Base-by-base conservation (phyloP, 805 yeast genomes). In the Yamadazyma sp. region DNA sequence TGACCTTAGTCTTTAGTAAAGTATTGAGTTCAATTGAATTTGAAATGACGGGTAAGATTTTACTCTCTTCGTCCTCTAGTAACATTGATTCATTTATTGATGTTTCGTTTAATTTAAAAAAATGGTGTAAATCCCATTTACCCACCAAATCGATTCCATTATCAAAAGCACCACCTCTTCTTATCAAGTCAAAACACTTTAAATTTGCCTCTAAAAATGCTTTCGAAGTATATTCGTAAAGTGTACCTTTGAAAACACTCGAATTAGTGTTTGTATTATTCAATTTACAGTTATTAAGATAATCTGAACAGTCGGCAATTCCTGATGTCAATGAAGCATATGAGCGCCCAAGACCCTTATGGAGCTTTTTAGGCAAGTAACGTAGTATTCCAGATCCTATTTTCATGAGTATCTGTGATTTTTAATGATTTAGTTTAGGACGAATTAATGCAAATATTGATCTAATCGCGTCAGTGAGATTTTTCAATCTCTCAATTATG, bases 121-220 rank as follows among this genome's bases (percentile, higher is more conserved):
- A 50, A 27, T 42, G 46, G 18, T 45, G 36, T 30, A 69, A 51
- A 35, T 71, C 55, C 82, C 82, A 76, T 27, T 58, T 58, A 0
- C 81, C 82, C 14, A 71, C 49, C 4, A 78, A 49, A 47, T 78
- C 84, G 4, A 78, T 58, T 0, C 84, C 84, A 34, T 70, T 63
- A 44, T 78, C 84, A 32, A 69, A 66, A 1, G 76, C 60, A 1
- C 82, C 80, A 1, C 84, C 84, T 25, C 62, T 67, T 27, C 74
- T 69, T 1, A 59, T 41, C 30, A 76, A 37, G 22, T 61, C 49
- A 11, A 48, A 45, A 28, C 74, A 60, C 13, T 62, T 52, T 17
- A 76, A 58, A n/a, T 53, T 44, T 1, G 54, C 31, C 38, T 62
- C 58, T 4, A 78, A 52, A 23, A 64, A 56, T 4, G 58, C 56